Percentiles rank a stretch among this genome's conserved stretches.
Conservation (phyloP, 148 eudicot genomes). For the Fagopyrum tataricum region DNA sequence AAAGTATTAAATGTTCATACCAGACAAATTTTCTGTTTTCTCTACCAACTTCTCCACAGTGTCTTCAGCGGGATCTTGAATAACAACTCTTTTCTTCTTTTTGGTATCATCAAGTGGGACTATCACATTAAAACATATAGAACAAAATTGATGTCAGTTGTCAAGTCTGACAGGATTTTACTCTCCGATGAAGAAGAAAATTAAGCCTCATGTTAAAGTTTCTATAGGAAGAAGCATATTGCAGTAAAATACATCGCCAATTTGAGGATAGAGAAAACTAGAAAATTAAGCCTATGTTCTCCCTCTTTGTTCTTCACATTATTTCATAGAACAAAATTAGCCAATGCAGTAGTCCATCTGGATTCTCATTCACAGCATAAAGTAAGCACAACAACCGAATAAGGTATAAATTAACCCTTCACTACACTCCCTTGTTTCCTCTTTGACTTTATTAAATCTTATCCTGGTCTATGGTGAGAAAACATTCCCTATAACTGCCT, state of each 20-base stretch:
- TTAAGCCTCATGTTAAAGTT: background rate
- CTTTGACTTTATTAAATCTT: no score
- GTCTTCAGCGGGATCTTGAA: constrained; percentile 61
- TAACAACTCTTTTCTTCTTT: constrained; percentile 64
- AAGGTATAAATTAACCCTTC: background rate
- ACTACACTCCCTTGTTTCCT: background rate
- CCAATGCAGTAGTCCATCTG: background rate
- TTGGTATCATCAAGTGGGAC: constrained; percentile 66
- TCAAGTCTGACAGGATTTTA: background rate
- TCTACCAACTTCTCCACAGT: constrained; percentile 44
- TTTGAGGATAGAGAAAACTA: background rate
- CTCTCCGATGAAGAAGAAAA: background rate
- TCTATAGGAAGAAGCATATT: background rate
- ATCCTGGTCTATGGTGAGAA: no score
- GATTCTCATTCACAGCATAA: background rate
- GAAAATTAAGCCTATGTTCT: background rate
- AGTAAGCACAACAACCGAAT: background rate
- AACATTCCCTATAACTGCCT: no score
- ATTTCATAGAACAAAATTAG: no score
- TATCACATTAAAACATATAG: constrained; percentile 23
- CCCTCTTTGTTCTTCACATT: background rate
- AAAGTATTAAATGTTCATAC: constrained; percentile 19
- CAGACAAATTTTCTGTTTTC: constrained; percentile 51
- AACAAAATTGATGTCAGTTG: background rate
- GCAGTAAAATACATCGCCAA: background rate